Evolutionary conservation across 192 early-diverging fungal genomes (phyloP), one percentile per base, ranked within the genome.

Genomic region (Entomortierella lignicola): DNA sequence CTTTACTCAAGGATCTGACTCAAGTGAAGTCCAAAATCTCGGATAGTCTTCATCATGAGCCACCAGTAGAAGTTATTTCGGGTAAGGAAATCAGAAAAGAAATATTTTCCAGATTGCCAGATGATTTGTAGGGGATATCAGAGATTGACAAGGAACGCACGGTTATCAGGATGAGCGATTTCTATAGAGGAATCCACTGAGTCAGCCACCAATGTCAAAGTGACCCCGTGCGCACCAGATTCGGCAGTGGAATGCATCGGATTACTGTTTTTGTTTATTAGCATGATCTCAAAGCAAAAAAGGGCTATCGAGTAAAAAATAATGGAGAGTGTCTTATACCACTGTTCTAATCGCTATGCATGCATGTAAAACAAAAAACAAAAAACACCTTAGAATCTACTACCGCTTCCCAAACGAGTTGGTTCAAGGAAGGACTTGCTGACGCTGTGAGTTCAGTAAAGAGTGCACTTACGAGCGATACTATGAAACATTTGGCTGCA

Each of bases 401-500:
- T 10, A 4, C 34, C 10, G 10, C 34, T 7, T 37, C 4, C 10
- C 4, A 4, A 7, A 4, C 34, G 34, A 37, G 5, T 37, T 4
- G 34, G 10, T 10, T 37, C 34, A 10, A 10, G 5, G 44, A 20
- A 47, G 44, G 17, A 15, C 15, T 20, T 12, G 15, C 2, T 2
- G 15, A 20, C 1, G 6, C 31, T n/a, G 0, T 66, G 4, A 52
- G 63, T 7, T 68, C 58, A 4, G 23, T 77, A 21, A 64, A 58
- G 17, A 25, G 61, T 17, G 39, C 63, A 12, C 15, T 81, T 64
- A 82, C 84, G 29, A 77, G 88, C 18, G 90, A 90, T 48, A 89
- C 90, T 59, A 74, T 90, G 60, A 94, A 92, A 74, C 90, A 94
- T 65, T 69, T 94, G 71, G 80, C 92, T 58, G 92, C 93, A 0